Base-by-base conservation (phyloP, 768 basidiomycete genomes). In the Rhizopogon vesiculosus region DNA sequence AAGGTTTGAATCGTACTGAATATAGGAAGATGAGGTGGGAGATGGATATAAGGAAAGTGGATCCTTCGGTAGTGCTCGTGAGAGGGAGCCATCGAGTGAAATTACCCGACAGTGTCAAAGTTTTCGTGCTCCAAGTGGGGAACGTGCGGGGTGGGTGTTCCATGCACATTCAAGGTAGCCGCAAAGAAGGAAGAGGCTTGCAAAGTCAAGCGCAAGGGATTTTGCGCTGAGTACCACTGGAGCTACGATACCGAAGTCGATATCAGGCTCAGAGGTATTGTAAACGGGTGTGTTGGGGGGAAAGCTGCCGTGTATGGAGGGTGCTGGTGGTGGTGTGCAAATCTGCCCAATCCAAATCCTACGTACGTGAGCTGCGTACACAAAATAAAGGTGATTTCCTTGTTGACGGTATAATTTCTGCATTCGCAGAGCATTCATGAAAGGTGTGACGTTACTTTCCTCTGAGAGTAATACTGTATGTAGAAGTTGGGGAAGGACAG, bases 401-500 rank as follows among this genome's bases (percentile, higher is more conserved):
- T 40, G 44, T 10, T 31, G n/a, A 1, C 42, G 33, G 16, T 63
- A 57, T 5, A 48, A 15, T 22, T 45, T 39, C 57, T 74, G 74
- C n/a, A 64, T 60, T 5, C 64, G 61, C 10, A 77, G 56, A 35
- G 72, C 61, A 44, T 63, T 57, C 29, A 71, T 62, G 63, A 78
- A 77, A 22, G 35, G 15, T 9, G 13, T 25, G 3, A 25, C 35
- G 7, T 49, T 49, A 0, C 16, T 15, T 5, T 49, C 35, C 3
- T 38, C 33, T 43, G 61, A 54, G 39, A 77, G 67, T 19, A 75
- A 53, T 4, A 78, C 70, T 16, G 72, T 76, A 53, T 70, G 68
- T 8, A 78, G 68, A 50, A 78, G 66, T 51, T 66, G 59, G 25
- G 70, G 74, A 71, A 78, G 76, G 22, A 68, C 62, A 19, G 63